Evolutionary conservation across 352 stramenopile genomes (phyloP).

Genomic region (Achlya hypogyna): DNA sequence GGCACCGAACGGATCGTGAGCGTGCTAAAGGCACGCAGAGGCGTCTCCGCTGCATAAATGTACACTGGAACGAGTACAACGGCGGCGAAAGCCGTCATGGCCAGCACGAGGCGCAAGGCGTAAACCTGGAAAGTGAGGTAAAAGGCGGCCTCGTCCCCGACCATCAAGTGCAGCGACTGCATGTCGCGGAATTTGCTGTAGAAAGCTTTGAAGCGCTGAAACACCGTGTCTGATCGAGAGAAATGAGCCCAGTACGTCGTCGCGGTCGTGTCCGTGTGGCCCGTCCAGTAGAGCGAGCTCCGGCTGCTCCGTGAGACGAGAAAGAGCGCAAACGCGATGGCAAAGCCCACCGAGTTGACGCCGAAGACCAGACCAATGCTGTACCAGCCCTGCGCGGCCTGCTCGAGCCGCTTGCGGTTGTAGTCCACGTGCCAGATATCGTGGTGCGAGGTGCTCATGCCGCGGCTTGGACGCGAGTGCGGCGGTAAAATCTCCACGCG

Average conservation of each 20-base stretch:
- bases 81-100: constrained; percentile 51
- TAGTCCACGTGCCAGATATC: constrained; percentile 22
- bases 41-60: constrained; percentile 35
- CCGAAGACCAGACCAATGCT: constrained; percentile 15
- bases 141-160: constrained; percentile 73
- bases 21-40: constrained; percentile 3
- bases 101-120: constrained; percentile 47
- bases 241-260: constrained; percentile 4
- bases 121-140: constrained; percentile 81
- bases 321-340: constrained; percentile 9
- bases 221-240: neutral
- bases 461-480: neutral
- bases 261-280: neutral
- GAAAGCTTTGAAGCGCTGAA: constrained; percentile 10
- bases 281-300: constrained; percentile 17
- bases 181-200: neutral
- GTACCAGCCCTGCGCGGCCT: constrained; percentile 15
- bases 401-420: constrained; percentile 13
- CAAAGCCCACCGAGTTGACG: constrained; percentile 11
- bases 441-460: neutral
- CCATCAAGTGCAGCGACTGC: constrained; percentile 13
- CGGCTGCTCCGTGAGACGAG: constrained; percentile 9
- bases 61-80: constrained; percentile 69
- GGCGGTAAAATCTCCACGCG: neutral
- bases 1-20: constrained; percentile 55